phyloP scores from a whole-genome alignment of 805 yeast genomes.

The Grigorovia jiainica region DNA sequence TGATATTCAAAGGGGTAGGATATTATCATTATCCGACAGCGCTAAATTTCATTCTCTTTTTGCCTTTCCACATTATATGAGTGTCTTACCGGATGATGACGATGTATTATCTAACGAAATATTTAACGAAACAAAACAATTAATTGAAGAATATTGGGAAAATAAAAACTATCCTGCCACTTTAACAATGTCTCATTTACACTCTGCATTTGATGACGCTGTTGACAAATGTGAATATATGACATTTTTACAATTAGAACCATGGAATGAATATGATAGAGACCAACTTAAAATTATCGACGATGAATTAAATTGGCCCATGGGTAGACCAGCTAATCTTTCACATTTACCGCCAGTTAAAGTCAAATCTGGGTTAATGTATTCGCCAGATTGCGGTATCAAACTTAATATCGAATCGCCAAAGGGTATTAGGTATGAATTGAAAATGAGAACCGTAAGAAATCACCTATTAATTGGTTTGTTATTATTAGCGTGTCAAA shows the following conservation, averaged over 20 bases:
- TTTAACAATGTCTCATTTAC: conserved; percentile 36
- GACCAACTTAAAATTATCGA: conserved; percentile 56
- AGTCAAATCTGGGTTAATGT: conserved; percentile 49
- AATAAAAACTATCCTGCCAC: conserved; percentile 35
- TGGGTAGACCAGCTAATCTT: conserved; percentile 64
- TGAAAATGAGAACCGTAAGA: conserved; percentile 31
- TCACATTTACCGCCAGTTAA: conserved; percentile 44
- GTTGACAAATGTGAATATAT: conserved; percentile 58
- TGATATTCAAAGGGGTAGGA: conserved; percentile 56
- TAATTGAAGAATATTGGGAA: conserved; percentile 37
- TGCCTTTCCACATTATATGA: conserved; percentile 46
- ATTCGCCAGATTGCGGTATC: conserved; percentile 86
- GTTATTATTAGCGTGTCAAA: conserved; percentile 40
- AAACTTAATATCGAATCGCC: conserved; percentile 30
- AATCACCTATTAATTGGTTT: conserved; percentile 36
- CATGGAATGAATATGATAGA: conserved; percentile 41
- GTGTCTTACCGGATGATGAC: conserved; percentile 32
- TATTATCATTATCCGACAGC: conserved; percentile 48
- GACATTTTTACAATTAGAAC: conserved; percentile 55
- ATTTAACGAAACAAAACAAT: conserved; percentile 37
- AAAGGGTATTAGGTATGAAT: conserved; percentile 53
- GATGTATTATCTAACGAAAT: conserved; percentile 30
- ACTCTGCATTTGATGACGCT: conserved; percentile 26
- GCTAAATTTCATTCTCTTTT: conserved; percentile 57
- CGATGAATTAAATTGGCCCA: conserved; percentile 58